phyloP scores from a whole-genome alignment of 306 rosid genomes.

The Castanea crenata region DNA sequence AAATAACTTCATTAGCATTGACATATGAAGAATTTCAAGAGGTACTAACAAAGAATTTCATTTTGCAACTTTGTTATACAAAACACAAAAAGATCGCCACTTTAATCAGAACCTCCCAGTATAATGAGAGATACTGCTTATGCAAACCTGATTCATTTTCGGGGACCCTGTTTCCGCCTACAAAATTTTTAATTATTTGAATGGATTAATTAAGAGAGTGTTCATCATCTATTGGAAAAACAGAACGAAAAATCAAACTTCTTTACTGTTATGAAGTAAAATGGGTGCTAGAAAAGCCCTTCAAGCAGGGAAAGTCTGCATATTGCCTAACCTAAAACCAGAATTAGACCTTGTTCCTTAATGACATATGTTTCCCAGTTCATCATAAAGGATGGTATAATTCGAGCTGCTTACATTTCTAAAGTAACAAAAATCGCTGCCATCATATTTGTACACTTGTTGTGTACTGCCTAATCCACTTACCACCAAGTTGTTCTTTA shows the following conservation, averaged over 20 bases:
- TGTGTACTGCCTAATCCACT: slow-evolving; percentile 71
- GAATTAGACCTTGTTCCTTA: slow-evolving; percentile 12
- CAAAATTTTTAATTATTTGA: neutral
- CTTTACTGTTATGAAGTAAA: slow-evolving; percentile 2
- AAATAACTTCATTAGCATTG: no score
- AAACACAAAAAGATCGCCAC: no score
- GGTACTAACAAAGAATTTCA: no score
- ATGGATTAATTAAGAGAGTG: neutral
- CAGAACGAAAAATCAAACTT: neutral
- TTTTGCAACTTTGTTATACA: no score
- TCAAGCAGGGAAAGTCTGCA: slow-evolving; percentile 26
- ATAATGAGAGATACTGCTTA: no score
- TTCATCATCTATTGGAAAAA: slow-evolving; percentile 1
- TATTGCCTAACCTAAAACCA: slow-evolving; percentile 25
- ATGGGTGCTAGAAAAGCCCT: slow-evolving; percentile 26
- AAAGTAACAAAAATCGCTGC: slow-evolving; percentile 47
- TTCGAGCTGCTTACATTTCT: slow-evolving; percentile 78
- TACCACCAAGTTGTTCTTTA: slow-evolving; percentile 46
- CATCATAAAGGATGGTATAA: slow-evolving; percentile 67
- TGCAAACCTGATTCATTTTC: no score
- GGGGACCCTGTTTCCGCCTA: no score
- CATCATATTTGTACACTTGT: slow-evolving; percentile 55
- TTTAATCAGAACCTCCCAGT: no score
- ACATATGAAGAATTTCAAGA: no score
- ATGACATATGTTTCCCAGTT: slow-evolving; percentile 40